Conservation (phyloP, 345 rosid genomes). For the Gossypium anomalum region DNA sequence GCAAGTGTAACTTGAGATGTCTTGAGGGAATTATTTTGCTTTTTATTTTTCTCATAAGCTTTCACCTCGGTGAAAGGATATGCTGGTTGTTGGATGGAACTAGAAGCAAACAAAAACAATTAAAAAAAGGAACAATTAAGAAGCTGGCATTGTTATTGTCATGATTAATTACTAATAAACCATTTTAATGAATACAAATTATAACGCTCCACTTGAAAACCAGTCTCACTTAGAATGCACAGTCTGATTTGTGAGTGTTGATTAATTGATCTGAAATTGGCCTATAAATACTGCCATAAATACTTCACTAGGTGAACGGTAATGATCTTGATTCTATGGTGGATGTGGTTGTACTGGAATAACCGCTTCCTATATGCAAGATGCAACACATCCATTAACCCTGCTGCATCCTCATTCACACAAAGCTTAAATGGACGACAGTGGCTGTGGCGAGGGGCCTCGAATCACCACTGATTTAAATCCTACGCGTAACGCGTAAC, state of each 20-base stretch:
- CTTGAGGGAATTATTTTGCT: no score
- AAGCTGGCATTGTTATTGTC: neutral
- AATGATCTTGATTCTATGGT: neutral
- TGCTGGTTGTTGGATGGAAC: neutral
- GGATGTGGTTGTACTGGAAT: neutral
- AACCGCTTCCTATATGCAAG: neutral
- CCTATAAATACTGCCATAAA: neutral
- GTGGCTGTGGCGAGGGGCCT: neutral
- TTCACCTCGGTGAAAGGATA: neutral
- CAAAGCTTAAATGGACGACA: neutral
- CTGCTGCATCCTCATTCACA: neutral
- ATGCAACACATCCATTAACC: neutral
- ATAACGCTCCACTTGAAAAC: neutral
- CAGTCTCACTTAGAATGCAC: neutral
- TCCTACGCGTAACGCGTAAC: constrained; percentile 20
- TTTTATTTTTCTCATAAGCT: neutral
- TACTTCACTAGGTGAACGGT: neutral
- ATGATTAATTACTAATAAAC: neutral
- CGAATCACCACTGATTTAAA: neutral
- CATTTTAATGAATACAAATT: neutral
- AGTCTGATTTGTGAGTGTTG: neutral
- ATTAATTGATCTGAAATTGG: neutral
- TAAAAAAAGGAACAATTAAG: no score
- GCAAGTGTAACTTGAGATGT: no score
- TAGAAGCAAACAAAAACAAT: neutral